Evolutionary conservation across 2,329 filamentous ascomycete species (phyloP).

Genomic region (Calonectria pseudoreteaudii): DNA sequence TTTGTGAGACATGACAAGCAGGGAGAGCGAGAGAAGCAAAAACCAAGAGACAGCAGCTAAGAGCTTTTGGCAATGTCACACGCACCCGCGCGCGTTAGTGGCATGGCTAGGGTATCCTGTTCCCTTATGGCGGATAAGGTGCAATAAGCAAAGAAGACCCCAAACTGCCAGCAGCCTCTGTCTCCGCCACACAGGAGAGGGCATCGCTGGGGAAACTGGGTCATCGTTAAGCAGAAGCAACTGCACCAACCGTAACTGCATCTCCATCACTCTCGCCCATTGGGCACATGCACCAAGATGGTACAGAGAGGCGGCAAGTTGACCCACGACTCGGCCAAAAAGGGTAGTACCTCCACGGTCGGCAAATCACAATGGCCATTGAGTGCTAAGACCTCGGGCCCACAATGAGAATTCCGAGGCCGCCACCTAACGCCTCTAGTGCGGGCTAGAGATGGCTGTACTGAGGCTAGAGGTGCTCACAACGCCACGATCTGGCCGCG

Average conservation of each 20-base stretch:
- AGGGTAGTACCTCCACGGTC: not conserved
- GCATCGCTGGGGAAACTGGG: not conserved
- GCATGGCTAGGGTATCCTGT: not conserved
- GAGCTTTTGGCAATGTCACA: not conserved
- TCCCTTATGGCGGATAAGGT: not conserved
- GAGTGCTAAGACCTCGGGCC: slow-evolving; percentile 3
- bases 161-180: not conserved
- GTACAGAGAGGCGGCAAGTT: not conserved
- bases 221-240: not conserved
- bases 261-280: not conserved
- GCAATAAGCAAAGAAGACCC: slow-evolving; percentile 2
- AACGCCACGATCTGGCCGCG: slow-evolving; percentile 5
- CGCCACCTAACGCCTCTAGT: not conserved
- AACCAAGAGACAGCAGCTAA: slow-evolving; percentile 4
- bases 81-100: slow-evolving; percentile 1
- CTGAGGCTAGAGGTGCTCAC: not conserved
- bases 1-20: slow-evolving; percentile 7
- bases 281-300: not conserved
- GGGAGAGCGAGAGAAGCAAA: not conserved
- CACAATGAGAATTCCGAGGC: not conserved
- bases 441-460: not conserved
- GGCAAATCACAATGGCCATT: slow-evolving; percentile 16
- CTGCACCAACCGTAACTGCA: not conserved
- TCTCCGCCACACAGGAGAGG: not conserved
- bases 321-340: not conserved